Evolutionary conservation across 164 flowering plant genomes (phyloP), one percentile per base, ranked within the genome.

Genomic region (Annona squamosa): DNA sequence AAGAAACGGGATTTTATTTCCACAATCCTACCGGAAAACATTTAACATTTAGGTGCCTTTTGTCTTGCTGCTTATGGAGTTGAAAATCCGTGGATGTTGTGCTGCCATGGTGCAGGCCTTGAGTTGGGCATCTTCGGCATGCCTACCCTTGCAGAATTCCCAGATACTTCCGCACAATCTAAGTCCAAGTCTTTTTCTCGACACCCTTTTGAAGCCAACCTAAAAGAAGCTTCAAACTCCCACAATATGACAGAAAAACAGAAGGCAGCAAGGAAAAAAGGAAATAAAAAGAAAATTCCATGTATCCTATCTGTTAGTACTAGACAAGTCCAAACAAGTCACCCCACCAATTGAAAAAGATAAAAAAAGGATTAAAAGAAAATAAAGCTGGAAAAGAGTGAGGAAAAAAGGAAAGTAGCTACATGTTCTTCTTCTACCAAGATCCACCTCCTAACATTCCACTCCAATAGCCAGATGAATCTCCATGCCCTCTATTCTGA

Each of bases 401-500:
- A 43, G 47, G 67, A 70, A 71, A 26, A 26, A 26, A 19, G 71
- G 71, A 37, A 67, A 65, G 59, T 19, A 63, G 71, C 73, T 69
- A 41, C 46, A 69, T 75, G 45, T 65, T 75, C 70, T 70, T 75
- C 5, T 69, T 59, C 64, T 83, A 93, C 92, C 92, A 90, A 77
- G 96, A 84, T 72, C 97, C 95, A 76, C 90, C 92, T 66, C 93
- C 93, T 69, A 90, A 72, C 87, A 90, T 87, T 65, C 97, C 95
- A 88, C 80, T 87, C 97, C 98, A 93, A 76, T 86, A 93, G 70
- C 97, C 95, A 75, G 85, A 72, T 71, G 94, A 80, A 73, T 85
- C 88, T 43, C 82, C 91, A 69, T 86, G 85, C 73, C 79, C 87
- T 68, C 84, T 85, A 79, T 69, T 81, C 47, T 71, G 73, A 63